Base-by-base conservation (phyloP, 495 filamentous ascomycete genomes). In the Penicillium longicatenatum region DNA sequence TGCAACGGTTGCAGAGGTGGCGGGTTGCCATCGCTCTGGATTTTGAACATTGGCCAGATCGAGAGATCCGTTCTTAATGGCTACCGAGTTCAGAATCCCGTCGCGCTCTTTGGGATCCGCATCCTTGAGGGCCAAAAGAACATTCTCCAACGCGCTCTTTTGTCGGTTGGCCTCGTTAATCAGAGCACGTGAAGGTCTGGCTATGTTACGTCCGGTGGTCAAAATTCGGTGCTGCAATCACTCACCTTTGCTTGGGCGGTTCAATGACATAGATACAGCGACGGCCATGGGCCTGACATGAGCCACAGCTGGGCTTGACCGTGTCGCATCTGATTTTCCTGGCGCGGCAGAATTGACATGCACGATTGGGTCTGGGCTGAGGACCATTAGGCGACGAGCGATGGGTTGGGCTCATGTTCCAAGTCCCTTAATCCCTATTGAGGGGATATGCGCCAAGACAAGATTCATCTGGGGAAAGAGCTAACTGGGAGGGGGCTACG, bases 291-390 rank as follows among this genome's bases (percentile, higher is more conserved):
- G 30, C n/a, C 43, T 31, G 33, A n/a, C 52, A 55, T 12, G 52
- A 35, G 9, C 19, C 31, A 22, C 52, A 55, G 33, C 26, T 46
- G 8, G 52, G 52, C 26, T 45, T 43, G 6, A 35, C 42, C 3
- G 19, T 22, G 29, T 55, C 52, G 31, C 52, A 55, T 22, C 39
- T 43, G n/a, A 55, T 45, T 30, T 55, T 55, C 31, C 52, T 30
- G n/a, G 41, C 9, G 1, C 52, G 52, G 46, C 52, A 55, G 24
- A 55, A 55, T 33, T 55, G 26, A 20, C 52, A 55, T 46, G 44
- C 44, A 26, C 44, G 44, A 44, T 19, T 21, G 11, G 41, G 9
- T 5, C 17, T 44, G 1, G n/a, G 21, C 11, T 44, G 41, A 44
- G 41, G 8, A 9, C 20, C 20, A 19, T 44, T 19, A 19, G 17